A percentile compares a stretch with the other conserved stretches of the same genome.
phyloP scores from a whole-genome alignment of 1,284 basidiomycete species.

The Singerocomus rubriflavus region DNA sequence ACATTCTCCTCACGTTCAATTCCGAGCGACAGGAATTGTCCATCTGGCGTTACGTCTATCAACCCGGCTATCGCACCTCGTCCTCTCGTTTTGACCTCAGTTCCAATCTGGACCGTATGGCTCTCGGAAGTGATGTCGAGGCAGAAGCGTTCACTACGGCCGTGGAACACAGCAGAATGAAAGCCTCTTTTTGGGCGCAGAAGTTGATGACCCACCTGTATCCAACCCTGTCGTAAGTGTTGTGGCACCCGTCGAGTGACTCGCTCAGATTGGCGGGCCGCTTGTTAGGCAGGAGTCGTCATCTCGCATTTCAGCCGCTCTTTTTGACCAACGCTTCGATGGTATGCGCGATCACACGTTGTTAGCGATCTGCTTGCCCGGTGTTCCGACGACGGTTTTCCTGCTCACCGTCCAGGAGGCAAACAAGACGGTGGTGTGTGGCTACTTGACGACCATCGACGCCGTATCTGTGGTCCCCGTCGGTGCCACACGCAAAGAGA shows the following conservation, averaged over 20 bases:
- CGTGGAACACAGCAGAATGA: conserved; percentile 60
- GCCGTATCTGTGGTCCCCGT: conserved; percentile 58
- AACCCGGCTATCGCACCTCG: conserved; percentile 42
- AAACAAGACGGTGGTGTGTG: conserved; percentile 39
- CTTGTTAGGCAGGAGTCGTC: conserved; percentile 16
- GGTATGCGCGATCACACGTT: conserved; percentile 47
- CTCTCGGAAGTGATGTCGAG: conserved; percentile 44
- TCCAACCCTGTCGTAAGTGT: conserved; percentile 49
- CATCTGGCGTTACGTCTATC: conserved; percentile 69
- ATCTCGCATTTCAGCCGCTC: conserved; percentile 46
- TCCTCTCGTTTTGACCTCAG: conserved; percentile 56
- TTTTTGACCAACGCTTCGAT: conserved; percentile 69
- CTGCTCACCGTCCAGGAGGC: conserved; percentile 40
- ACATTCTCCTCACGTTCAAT: conserved; percentile 58
- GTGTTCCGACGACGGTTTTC: conserved; percentile 49
- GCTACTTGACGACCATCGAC: conserved; percentile 38
- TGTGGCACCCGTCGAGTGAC: conserved; percentile 1
- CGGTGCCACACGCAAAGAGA: conserved; percentile 54
- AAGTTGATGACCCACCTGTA: conserved; percentile 52
- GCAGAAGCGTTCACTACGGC: conserved; percentile 39
- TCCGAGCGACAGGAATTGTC: conserved; percentile 48
- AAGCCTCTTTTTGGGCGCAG: conserved; percentile 67
- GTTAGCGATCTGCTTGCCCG: conserved; percentile 58
- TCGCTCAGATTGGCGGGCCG: not conserved
- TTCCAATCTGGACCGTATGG: conserved; percentile 63